A percentile compares a stretch with the other conserved stretches of the same genome.
Conservation (phyloP, 768 basidiomycete genomes). For the Boletus pseudo-olivaceus region DNA sequence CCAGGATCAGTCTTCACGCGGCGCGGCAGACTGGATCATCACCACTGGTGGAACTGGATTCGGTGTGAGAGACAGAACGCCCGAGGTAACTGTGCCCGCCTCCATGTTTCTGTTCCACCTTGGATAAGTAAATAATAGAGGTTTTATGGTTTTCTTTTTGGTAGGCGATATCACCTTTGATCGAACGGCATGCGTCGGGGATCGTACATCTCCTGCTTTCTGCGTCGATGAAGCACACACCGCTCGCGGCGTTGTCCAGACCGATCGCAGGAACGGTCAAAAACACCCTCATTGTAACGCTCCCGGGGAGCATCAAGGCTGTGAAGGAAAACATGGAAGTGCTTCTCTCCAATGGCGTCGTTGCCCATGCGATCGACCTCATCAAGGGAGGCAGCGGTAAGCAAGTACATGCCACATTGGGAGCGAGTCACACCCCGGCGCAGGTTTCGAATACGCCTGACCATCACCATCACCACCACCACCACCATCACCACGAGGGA, state of each 20-base stretch:
- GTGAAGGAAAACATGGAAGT: slow-evolving; percentile 73
- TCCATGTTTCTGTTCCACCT: background rate
- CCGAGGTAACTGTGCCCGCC: slow-evolving; percentile 54
- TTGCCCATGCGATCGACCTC: slow-evolving; percentile 71
- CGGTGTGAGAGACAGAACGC: slow-evolving; percentile 74
- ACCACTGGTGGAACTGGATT: slow-evolving; percentile 90
- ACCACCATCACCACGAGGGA: slow-evolving; percentile 32
- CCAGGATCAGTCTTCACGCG: slow-evolving; percentile 41
- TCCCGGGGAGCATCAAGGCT: slow-evolving; percentile 84
- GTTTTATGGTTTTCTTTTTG: background rate
- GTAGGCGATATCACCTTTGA: slow-evolving; percentile 59
- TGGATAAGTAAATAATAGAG: background rate
- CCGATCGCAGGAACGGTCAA: slow-evolving; percentile 75
- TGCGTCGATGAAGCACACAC: slow-evolving; percentile 68
- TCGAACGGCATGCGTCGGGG: slow-evolving; percentile 66
- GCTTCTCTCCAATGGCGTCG: slow-evolving; percentile 54
- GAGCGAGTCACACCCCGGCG: slow-evolving; percentile 24
- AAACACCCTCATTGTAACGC: slow-evolving; percentile 67
- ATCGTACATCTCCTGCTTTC: slow-evolving; percentile 72
- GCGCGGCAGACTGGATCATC: slow-evolving; percentile 66
- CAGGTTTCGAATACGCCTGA: slow-evolving; percentile 21
- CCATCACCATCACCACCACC: slow-evolving; percentile 24
- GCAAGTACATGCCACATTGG: slow-evolving; percentile 51
- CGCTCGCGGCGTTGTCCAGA: slow-evolving; percentile 76
- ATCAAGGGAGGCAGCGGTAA: slow-evolving; percentile 65